Percentiles rank a stretch among this genome's conserved stretches.
These are phyloP conservation scores for Nepenthes alata DNA, from an alignment of 179 eudicot genomes.

Conservation along the genomic window DNA sequence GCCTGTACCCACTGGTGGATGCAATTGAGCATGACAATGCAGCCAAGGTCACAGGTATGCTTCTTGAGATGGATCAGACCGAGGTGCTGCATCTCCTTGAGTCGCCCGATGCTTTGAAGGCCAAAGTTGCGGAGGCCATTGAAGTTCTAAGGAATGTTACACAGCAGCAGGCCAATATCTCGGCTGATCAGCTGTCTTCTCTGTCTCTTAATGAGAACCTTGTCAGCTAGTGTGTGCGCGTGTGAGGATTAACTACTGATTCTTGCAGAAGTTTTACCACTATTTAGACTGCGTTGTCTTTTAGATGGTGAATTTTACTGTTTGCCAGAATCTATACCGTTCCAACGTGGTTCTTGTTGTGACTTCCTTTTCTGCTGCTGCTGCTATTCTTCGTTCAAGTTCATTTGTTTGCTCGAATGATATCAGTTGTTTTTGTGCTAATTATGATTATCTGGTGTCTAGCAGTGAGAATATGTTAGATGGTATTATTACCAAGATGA, in stretches of 20 bases:
- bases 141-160: slow-evolving; percentile 51
- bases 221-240: too few relatives aligned
- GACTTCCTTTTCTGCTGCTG: too few relatives aligned
- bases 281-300: background rate
- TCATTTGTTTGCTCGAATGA: too few relatives aligned
- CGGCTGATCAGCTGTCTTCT: slow-evolving; percentile 41
- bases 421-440: too few relatives aligned
- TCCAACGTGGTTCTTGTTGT: too few relatives aligned
- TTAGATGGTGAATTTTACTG: too few relatives aligned
- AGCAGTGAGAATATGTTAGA: too few relatives aligned
- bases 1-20: slow-evolving; percentile 62
- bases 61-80: slow-evolving; percentile 86
- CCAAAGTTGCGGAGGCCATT: slow-evolving; percentile 66
- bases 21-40: slow-evolving; percentile 67
- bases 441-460: too few relatives aligned
- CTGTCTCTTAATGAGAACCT: slow-evolving; percentile 23
- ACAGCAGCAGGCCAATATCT: slow-evolving; percentile 22
- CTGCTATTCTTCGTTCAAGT: too few relatives aligned
- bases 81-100: slow-evolving; percentile 64
- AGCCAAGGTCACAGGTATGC: slow-evolving; percentile 78
- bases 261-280: background rate
- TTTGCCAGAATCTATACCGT: too few relatives aligned
- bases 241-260: background rate
- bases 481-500: too few relatives aligned
- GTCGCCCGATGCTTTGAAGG: slow-evolving; percentile 59